Evolutionary conservation across 2,329 filamentous ascomycete species (phyloP), one percentile per base, ranked within the genome.

Genomic region (Uncinocarpus reesii): DNA sequence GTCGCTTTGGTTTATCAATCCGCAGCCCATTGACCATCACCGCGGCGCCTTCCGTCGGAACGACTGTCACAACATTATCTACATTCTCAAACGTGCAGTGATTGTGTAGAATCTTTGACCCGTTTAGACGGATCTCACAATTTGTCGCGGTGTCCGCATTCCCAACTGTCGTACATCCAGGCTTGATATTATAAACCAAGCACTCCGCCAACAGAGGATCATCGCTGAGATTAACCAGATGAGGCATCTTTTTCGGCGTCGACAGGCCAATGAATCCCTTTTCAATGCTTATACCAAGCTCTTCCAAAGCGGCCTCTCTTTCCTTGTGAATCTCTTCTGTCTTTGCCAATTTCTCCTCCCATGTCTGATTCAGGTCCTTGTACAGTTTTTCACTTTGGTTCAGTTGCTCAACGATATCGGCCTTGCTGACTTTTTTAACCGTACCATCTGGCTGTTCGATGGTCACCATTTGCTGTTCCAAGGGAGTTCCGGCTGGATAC

Each of bases 301-400:
- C 92, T 70, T 98, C 92, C 38, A 98, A 72, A 7, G 92, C 92
- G 41, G 88, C 81, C 67, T 98, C 92, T 56, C 92, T 81, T 67
- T 98, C 92, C 64, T 95, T 95, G 72, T 98, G 92, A 48, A 98
- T 96, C 57, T 90, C 81, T 65, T 98, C 92, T 0, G 92, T 98
- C 70, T 93, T 95, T 55, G 80, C 77, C 53, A 98, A 71, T 67
- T 96, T 96, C 69, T 98, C 80, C 69, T 98, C 92, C 92, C 92
- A 98, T 0, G 92, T 98, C 69, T 98, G 89, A 60, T 98, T 98
- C 47, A 98, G 78, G 63, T 98, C 92, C 42, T 84, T 83, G 60
- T 96, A 85, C 16, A 98, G 77, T 68, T 98, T 98, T 69, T 98
- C 92, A 55, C 87, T 95, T 65, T 96, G 92, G 58, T 83, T 89